Evolutionary conservation across 2,329 filamentous ascomycete genomes (phyloP).

Genomic region (Claviceps pusilla): DNA sequence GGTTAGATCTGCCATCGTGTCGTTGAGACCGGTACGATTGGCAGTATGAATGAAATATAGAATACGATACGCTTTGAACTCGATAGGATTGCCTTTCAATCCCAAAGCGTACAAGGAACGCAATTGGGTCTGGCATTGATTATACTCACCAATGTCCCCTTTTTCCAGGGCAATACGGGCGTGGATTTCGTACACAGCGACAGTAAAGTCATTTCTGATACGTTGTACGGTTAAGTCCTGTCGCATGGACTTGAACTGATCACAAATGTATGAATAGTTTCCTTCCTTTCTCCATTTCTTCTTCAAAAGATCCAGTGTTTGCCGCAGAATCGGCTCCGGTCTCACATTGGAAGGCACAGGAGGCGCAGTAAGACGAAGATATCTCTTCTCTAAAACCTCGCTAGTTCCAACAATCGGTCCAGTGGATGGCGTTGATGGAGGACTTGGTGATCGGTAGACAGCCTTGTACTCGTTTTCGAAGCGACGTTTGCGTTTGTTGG

Average conservation of each 20-base stretch:
- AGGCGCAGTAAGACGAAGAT: constrained; percentile 81
- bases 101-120: constrained; percentile 79
- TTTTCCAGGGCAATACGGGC: constrained; percentile 95
- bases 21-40: constrained; percentile 95
- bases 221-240: constrained; percentile 97
- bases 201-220: constrained; percentile 92
- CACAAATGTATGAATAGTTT: constrained; percentile 96
- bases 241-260: constrained; percentile 96
- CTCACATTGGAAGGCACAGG: constrained; percentile 82
- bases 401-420: constrained; percentile 77
- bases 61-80: constrained; percentile 99
- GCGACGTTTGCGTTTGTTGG: constrained; percentile 79
- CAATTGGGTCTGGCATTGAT: constrained; percentile 98
- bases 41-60: constrained; percentile 98
- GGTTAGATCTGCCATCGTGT: constrained; percentile 97
- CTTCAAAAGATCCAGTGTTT: constrained; percentile 78
- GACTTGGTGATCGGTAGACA: constrained; percentile 39
- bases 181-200: constrained; percentile 93
- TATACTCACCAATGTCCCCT: constrained; percentile 99
- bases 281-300: constrained; percentile 87
- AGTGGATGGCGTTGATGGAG: constrained; percentile 39
- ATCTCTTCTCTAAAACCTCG: constrained; percentile 77
- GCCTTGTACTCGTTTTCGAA: constrained; percentile 57
- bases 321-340: constrained; percentile 61
- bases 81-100: constrained; percentile 75